These are phyloP conservation scores for Pelagophyceae sp. DNA, from an alignment of 352 stramenopile genomes.

Conservation along the genomic window DNA sequence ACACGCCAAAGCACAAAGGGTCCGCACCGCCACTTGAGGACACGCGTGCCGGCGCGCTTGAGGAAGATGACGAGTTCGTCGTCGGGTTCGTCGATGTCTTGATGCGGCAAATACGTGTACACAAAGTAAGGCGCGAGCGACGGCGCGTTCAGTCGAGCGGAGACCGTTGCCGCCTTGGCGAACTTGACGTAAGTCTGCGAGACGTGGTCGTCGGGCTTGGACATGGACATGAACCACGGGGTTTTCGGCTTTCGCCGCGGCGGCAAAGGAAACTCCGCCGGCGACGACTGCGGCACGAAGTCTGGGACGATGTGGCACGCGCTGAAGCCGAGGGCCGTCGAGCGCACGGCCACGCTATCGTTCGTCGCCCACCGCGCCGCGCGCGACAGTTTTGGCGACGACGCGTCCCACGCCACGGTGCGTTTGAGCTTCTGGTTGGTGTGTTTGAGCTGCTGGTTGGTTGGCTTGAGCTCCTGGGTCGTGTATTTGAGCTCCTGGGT, in stretches of 20 bases:
- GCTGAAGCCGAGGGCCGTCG: too few relatives aligned
- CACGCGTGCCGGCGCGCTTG: not conserved
- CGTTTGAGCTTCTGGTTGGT: too few relatives aligned
- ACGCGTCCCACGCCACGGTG: too few relatives aligned
- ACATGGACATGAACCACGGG: slow-evolving; percentile 19
- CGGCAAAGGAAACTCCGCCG: not conserved
- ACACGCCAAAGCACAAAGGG: too few relatives aligned
- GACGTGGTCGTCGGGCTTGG: slow-evolving; percentile 16
- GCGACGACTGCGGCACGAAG: too few relatives aligned
- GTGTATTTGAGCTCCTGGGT: too few relatives aligned
- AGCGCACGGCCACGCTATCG: too few relatives aligned
- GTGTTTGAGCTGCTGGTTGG: too few relatives aligned
- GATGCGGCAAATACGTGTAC: slow-evolving; percentile 16
- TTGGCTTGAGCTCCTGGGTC: too few relatives aligned
- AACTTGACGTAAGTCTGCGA: slow-evolving; percentile 5
- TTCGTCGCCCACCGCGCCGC: too few relatives aligned
- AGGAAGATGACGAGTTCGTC: not conserved
- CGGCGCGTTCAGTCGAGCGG: slow-evolving; percentile 3
- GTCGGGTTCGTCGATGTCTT: slow-evolving; percentile 9
- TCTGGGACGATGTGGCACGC: too few relatives aligned
- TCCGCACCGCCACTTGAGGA: slow-evolving; percentile 13
- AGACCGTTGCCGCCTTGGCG: slow-evolving; percentile 10
- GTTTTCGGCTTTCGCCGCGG: not conserved
- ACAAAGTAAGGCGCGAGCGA: slow-evolving; percentile 3
- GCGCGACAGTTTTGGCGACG: too few relatives aligned